These are phyloP conservation scores for Plantago rigida DNA, from an alignment of 305 asterid species.

Conservation along the genomic window DNA sequence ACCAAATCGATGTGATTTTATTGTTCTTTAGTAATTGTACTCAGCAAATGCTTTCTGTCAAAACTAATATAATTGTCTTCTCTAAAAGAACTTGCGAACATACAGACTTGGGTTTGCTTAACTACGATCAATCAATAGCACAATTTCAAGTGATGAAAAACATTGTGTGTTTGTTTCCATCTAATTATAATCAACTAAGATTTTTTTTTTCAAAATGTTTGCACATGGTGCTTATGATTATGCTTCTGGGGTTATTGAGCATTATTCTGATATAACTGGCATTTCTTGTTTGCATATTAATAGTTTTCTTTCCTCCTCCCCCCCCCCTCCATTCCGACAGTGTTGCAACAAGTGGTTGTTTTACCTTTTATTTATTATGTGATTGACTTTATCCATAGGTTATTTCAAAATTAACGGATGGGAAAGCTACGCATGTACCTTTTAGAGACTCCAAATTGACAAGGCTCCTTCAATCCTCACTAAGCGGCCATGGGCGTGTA, in stretches of 20 bases:
- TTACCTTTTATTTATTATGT: slow-evolving; percentile 21
- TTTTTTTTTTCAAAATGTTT: background rate
- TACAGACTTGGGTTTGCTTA: slow-evolving; percentile 7
- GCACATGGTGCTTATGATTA: background rate
- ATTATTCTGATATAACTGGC: background rate
- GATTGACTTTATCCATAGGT: slow-evolving; percentile 49
- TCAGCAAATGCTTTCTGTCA: slow-evolving; percentile 18
- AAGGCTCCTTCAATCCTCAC: slow-evolving; percentile 93
- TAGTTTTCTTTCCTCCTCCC: no score
- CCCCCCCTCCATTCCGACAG: no score
- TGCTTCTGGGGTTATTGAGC: no score
- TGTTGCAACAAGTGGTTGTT: no score
- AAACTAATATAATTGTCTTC: slow-evolving; percentile 10
- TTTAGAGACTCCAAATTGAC: slow-evolving; percentile 97
- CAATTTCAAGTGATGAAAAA: no score
- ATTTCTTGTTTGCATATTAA: slow-evolving; percentile 4
- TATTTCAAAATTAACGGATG: slow-evolving; percentile 89
- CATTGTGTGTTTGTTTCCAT: no score
- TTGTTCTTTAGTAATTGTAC: slow-evolving; percentile 33
- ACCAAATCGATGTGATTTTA: slow-evolving; percentile 32
- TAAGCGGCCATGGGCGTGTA: slow-evolving; percentile 96
- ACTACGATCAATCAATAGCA: slow-evolving; percentile 9
- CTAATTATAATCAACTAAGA: no score
- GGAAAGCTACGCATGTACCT: slow-evolving; percentile 76
- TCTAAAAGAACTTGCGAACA: background rate